Evolutionary conservation across 257 asterid genomes (phyloP).

Genomic region (Solanum commersonii): DNA sequence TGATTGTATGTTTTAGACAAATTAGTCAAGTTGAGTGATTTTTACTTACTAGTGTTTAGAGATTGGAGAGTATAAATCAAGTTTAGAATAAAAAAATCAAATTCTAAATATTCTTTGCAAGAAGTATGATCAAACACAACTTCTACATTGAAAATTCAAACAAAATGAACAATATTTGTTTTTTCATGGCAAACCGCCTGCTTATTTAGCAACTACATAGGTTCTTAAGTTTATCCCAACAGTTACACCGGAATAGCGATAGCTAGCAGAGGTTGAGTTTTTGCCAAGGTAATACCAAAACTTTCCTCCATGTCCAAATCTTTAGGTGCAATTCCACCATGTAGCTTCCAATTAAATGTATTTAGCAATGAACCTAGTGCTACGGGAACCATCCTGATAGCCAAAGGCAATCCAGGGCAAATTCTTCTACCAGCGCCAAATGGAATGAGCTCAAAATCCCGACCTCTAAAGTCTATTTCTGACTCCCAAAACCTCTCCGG

Average conservation of each 20-base stretch:
- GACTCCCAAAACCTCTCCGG: constrained; percentile 20
- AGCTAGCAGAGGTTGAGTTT: constrained; percentile 16
- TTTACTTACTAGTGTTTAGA: neutral
- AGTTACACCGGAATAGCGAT: neutral
- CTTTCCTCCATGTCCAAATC: constrained; percentile 23
- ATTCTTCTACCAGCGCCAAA: constrained; percentile 27
- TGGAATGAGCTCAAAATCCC: constrained; percentile 20
- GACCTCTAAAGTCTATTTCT: constrained; percentile 12
- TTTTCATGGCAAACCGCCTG: neutral
- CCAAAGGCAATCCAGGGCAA: constrained; percentile 23
- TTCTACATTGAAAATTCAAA: neutral
- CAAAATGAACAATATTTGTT: neutral
- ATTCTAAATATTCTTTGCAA: neutral
- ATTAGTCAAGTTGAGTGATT: neutral
- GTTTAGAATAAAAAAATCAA: neutral
- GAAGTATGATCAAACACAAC: neutral
- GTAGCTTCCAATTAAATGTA: constrained; percentile 22
- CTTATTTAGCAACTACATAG: neutral
- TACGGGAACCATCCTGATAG: constrained; percentile 8
- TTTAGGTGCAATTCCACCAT: constrained; percentile 8
- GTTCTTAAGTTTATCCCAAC: neutral
- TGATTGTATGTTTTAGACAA: neutral
- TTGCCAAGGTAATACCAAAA: constrained; percentile 19
- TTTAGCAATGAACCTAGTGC: constrained; percentile 25
- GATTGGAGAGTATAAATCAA: neutral